These are phyloP conservation scores for Microcyclospora tardicrescens DNA, from an alignment of 2,329 filamentous ascomycete genomes.

Conservation along the genomic window DNA sequence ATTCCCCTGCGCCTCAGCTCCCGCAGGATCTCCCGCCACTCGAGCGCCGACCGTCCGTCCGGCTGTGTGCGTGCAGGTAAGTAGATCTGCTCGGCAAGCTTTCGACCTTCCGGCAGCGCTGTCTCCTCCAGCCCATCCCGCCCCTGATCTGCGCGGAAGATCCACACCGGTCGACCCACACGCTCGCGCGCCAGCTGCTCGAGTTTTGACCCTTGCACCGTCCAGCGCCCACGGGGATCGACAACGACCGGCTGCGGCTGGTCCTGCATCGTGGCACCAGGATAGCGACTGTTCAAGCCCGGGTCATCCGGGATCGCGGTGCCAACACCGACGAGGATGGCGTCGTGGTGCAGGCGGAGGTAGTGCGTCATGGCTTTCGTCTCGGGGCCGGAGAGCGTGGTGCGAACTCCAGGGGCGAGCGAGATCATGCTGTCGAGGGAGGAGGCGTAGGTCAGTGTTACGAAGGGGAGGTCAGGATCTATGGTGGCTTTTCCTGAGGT, in stretches of 20 bases:
- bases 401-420: constrained; percentile 65
- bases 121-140: neutral
- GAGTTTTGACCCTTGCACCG: constrained; percentile 47
- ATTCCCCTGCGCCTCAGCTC: constrained; percentile 48
- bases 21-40: constrained; percentile 53
- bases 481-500: too few relatives aligned
- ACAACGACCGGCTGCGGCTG: constrained; percentile 75
- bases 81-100: neutral
- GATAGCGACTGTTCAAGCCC: constrained; percentile 66
- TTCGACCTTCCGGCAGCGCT: neutral
- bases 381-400: constrained; percentile 64
- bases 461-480: constrained; percentile 34
- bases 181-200: constrained; percentile 51
- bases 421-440: constrained; percentile 76
- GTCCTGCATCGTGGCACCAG: constrained; percentile 35
- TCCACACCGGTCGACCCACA: constrained; percentile 58
- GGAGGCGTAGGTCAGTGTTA: constrained; percentile 80
- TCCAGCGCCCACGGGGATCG: constrained; percentile 68
- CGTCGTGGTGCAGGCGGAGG: constrained; percentile 67
- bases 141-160: constrained; percentile 24
- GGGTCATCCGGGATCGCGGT: constrained; percentile 80
- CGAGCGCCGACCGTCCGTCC: constrained; percentile 8
- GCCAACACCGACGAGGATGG: constrained; percentile 72
- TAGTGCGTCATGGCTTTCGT: constrained; percentile 92
- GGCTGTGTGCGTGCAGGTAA: neutral